Evolutionary conservation across 371 early-diverging fungal species (phyloP), one percentile per base, ranked within the genome.

Genomic region (Sporodiniella umbellata): DNA sequence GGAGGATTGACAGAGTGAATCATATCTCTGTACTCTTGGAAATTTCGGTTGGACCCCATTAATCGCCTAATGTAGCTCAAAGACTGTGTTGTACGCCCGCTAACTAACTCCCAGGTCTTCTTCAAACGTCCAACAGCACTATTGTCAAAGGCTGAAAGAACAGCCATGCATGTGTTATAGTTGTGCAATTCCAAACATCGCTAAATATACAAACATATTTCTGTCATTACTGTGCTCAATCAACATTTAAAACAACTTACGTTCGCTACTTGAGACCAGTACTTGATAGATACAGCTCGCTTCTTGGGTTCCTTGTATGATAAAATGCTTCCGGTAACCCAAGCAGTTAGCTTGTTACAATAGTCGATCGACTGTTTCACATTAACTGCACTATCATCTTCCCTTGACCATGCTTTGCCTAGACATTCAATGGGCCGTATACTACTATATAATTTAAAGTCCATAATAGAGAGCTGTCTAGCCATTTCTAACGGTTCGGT

Each of bases 401-500:
- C 77, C 43, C 81, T 66, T 51, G 86, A 80, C 96, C 96, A 97
- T 6, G 90, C 91, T 60, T 95, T 92, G 54, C 86, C 82, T 31
- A 97, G 62, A 51, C 92, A 89, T 69, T 97, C 98, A 42, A 84
- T 76, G 3, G 93, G 89, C 33, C 83, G 77, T 49, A 97, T 91
- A 47, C 81, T 81, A 68, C 80, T 83, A 63, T 90, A 96, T 10
- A 86, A 45, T 26, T 79, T 81, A 15, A 83, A 86, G 56, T 95
- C 93, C 51, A 94, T 83, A 42, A 97, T 70, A 1, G 94, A 95
- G 47, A 98, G 62, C 66, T 98, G 98, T 10, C 99, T 79, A 0
- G 96, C 96, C 23, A 97, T 53, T 64, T 98, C 99, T 18, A 93
- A 60, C 1, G 98, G 90, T 62, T 96, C 94, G 17, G 95, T 67